phyloP scores from a whole-genome alignment of 2,329 filamentous ascomycete genomes.

The Penicillium sp. region DNA sequence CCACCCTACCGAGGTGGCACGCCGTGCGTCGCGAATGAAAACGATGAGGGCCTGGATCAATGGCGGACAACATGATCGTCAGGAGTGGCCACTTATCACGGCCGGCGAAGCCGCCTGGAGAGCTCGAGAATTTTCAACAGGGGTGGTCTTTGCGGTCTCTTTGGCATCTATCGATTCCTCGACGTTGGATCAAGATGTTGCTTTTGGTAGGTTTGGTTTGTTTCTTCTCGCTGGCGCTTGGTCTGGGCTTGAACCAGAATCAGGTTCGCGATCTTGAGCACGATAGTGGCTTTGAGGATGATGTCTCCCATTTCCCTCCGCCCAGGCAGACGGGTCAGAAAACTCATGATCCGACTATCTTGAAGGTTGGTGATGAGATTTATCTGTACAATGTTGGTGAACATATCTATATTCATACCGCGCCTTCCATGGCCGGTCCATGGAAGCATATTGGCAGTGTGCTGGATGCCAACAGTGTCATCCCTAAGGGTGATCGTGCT shows the following conservation, averaged over 20 bases:
- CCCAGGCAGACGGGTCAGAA: slow-evolving; percentile 23
- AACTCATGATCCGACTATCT: slow-evolving; percentile 37
- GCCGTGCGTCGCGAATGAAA: slow-evolving; percentile 23
- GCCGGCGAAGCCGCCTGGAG: slow-evolving; percentile 16
- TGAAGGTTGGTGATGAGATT: slow-evolving; percentile 27
- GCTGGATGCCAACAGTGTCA: slow-evolving; percentile 31
- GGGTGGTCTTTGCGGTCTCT: slow-evolving; percentile 14
- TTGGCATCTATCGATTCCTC: slow-evolving; percentile 18
- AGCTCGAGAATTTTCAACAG: slow-evolving; percentile 14
- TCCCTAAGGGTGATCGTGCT: slow-evolving; percentile 34
- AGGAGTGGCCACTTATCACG: slow-evolving; percentile 24
- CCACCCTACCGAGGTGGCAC: slow-evolving; percentile 19
- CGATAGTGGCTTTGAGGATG: slow-evolving; percentile 2
- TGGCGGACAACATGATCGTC: slow-evolving; percentile 20
- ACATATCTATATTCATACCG: slow-evolving; percentile 32
- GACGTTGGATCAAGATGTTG: slow-evolving; percentile 26
- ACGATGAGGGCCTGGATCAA: slow-evolving; percentile 23
- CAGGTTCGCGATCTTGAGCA: slow-evolving; percentile 5
- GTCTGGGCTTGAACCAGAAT: slow-evolving; percentile 10
- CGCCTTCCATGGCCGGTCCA: slow-evolving; percentile 30
- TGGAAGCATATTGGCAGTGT: slow-evolving; percentile 33
- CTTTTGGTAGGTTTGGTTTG: slow-evolving; percentile 17
- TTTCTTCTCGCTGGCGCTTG: slow-evolving; percentile 18
- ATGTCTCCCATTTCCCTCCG: slow-evolving; percentile 16
- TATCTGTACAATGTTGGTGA: slow-evolving; percentile 36